Conservation (phyloP, 371 early-diverging fungal genomes). For the Mucor indicus region DNA sequence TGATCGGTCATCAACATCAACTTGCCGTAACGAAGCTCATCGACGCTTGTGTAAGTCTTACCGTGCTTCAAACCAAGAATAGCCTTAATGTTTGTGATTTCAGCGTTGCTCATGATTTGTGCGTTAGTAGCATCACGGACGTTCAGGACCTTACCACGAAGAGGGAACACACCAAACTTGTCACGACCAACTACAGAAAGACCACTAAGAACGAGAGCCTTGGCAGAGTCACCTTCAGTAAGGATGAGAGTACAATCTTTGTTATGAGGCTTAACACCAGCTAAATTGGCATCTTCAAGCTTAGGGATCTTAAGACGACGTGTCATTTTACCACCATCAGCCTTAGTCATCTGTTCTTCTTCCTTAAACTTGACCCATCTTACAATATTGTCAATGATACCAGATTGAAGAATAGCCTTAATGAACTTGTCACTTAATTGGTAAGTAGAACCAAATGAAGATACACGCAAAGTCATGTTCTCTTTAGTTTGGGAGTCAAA, state of each 20-base stretch:
- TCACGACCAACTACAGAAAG: slow-evolving; percentile 95
- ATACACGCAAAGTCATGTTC: slow-evolving; percentile 85
- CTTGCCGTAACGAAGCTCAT: slow-evolving; percentile 94
- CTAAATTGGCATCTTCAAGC: slow-evolving; percentile 98
- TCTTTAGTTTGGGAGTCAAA: slow-evolving; percentile 99
- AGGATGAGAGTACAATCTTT: slow-evolving; percentile 95
- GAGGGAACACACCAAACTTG: slow-evolving; percentile 96
- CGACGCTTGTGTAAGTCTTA: slow-evolving; percentile 72
- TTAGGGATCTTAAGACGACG: slow-evolving; percentile 90
- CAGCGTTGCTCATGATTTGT: slow-evolving; percentile 86
- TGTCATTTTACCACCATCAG: slow-evolving; percentile 81
- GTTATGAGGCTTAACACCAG: slow-evolving; percentile 79
- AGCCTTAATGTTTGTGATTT: slow-evolving; percentile 92
- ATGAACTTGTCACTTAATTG: slow-evolving; percentile 80
- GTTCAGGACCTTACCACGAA: slow-evolving; percentile 98
- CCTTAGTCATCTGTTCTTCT: slow-evolving; percentile 86
- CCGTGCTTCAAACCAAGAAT: slow-evolving; percentile 98
- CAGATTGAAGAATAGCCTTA: slow-evolving; percentile 77
- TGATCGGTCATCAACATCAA: slow-evolving; percentile 99
- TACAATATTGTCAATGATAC: slow-evolving; percentile 85
- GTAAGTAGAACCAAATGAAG: slow-evolving; percentile 92
- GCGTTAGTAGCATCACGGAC: slow-evolving; percentile 91
- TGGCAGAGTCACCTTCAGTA: slow-evolving; percentile 99
- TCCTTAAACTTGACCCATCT: slow-evolving; percentile 83
- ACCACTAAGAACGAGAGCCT: slow-evolving; percentile 94